Percentiles rank a stretch among this genome's conserved stretches.
These are phyloP conservation scores for Sisymbrium irio DNA, from an alignment of 345 rosid species.

Conservation along the genomic window DNA sequence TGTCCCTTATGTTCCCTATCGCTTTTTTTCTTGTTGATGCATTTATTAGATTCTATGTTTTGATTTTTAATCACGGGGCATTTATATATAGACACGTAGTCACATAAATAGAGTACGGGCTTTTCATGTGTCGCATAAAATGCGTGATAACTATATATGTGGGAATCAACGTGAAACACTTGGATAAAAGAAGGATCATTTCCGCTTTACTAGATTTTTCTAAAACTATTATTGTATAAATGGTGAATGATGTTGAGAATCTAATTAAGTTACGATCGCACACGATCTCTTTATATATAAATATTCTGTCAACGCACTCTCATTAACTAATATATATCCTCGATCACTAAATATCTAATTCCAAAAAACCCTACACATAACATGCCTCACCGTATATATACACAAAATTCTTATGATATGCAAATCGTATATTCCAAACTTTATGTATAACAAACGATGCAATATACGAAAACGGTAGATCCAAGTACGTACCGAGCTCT, in stretches of 20 bases:
- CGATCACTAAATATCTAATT: conserved; percentile 10
- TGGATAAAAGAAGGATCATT: conserved; percentile 22
- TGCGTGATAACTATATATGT: conserved; percentile 23
- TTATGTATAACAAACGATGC: not conserved
- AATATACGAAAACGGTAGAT: conserved; percentile 1
- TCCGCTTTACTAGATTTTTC: conserved; percentile 28
- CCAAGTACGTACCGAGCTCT: conserved; percentile 58
- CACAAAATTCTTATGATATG: not conserved
- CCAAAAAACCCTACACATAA: not conserved
- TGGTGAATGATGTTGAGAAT: conserved; percentile 26
- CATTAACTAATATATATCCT: conserved; percentile 14
- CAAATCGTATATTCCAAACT: conserved; percentile 4
- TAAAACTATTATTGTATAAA: conserved; percentile 19
- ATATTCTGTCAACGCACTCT: conserved; percentile 37
- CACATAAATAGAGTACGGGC: conserved; percentile 14
- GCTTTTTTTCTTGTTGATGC: conserved; percentile 29
- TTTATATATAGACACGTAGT: conserved; percentile 27
- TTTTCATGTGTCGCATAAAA: conserved; percentile 35
- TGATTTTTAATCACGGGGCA: not conserved
- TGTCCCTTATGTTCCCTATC: conserved; percentile 34
- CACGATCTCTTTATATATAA: conserved; percentile 22
- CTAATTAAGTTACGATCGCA: conserved; percentile 25
- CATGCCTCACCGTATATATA: not conserved
- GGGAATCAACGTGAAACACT: conserved; percentile 37
- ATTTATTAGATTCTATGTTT: conserved; percentile 18